Conservation (phyloP, 2,329 filamentous ascomycete species). For the Trichophyton equinum region DNA sequence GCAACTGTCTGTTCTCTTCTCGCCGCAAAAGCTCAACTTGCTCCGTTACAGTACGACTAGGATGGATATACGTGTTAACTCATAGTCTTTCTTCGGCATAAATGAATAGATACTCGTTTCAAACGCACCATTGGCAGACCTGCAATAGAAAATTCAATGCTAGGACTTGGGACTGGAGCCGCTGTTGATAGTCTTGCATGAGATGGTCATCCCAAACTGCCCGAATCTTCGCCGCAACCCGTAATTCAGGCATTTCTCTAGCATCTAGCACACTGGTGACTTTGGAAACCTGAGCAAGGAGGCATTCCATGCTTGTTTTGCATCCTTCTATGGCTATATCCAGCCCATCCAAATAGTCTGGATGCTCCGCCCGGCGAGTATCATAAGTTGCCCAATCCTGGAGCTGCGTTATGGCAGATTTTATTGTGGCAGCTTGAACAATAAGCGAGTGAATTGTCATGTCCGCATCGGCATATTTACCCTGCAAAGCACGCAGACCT, state of each 20-base stretch:
- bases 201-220: conserved; percentile 28
- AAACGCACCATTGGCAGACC: conserved; percentile 27
- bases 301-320: conserved; percentile 24
- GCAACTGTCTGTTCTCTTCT: conserved; percentile 24
- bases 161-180: conserved; percentile 26
- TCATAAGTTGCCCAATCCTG: conserved; percentile 24
- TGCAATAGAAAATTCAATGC: conserved; percentile 29
- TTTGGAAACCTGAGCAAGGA: conserved; percentile 24
- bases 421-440: conserved; percentile 25
- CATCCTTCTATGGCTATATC: conserved; percentile 27
- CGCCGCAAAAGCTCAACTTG: conserved; percentile 25
- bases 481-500: conserved; percentile 22
- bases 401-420: conserved; percentile 26
- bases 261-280: conserved; percentile 16
- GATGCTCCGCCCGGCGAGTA: conserved; percentile 17
- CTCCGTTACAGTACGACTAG: conserved; percentile 24
- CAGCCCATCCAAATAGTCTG: conserved; percentile 21
- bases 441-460: conserved; percentile 28
- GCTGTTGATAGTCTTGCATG: conserved; percentile 26
- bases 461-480: conserved; percentile 27
- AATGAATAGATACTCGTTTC: not conserved
- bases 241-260: conserved; percentile 13
- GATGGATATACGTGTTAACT: not conserved
- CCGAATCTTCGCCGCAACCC: conserved; percentile 20
- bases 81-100: not conserved